Base-by-base conservation (phyloP, 2,329 filamentous ascomycete species). In the Penicillium sp. region DNA sequence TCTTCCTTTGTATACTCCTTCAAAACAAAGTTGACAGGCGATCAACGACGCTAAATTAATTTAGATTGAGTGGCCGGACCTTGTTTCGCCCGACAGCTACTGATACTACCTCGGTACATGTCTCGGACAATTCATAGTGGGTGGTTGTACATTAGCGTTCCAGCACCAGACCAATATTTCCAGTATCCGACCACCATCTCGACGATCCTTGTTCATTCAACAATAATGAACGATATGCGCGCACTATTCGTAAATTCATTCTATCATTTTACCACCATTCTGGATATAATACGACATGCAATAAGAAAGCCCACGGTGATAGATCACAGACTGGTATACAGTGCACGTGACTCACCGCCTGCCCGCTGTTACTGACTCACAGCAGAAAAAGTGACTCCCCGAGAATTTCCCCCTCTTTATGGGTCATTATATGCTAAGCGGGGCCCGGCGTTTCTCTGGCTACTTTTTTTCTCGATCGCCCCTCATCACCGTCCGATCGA, bases 341-440 rank as follows among this genome's bases (percentile, higher is more conserved):
- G 38, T 42, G 2, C 56, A 61, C 46, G 51, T 58, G 54, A 53
- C 49, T 60, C 58, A 69, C 68, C 68, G 68, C 67, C 67, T 46
- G 53, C 49, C 51, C 47, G 8, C 20, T 4, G 20, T 4, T 4
- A 52, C 62, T 66, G 66, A 68, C 60, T 67, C 65, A 69, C 50
- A 36, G 50, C 48, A 51, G 52, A 56, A 62, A 63, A 63, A 58
- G 56, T 45, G 33, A 52, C 55, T 8, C 51, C 46, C 47, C 58
- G 60, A 62, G 54, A 59, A 56, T 54, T 46, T 58, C 58, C 63
- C 63, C 65, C 57, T 61, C 62, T 67, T 63, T 66, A 73, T 73
- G 70, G 68, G 70, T 70, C 70, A 61, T 52, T 59, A 56, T 67
- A 58, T 70, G 56, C 50, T 70, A 63, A 72, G 69, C 70, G 69